Percentiles rank a stretch among this genome's conserved stretches.
Evolutionary conservation across 179 eudicot genomes (phyloP).

Genomic region (Spinacia oleracea): DNA sequence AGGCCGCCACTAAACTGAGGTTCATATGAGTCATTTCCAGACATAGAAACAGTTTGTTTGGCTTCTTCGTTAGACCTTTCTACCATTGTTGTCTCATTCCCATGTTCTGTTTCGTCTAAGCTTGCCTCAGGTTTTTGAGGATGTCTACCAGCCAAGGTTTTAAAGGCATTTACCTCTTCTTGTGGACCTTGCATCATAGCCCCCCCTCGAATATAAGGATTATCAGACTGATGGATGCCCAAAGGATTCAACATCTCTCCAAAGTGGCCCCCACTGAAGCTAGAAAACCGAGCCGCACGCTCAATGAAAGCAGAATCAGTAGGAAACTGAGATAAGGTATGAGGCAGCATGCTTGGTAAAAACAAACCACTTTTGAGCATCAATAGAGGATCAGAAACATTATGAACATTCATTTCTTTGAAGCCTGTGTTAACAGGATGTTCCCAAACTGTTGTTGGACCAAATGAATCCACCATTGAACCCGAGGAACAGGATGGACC

Average conservation of each 20-base stretch:
- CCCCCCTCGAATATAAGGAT: conserved; percentile 42
- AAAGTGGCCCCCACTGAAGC: conserved; percentile 71
- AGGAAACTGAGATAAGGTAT: conserved; percentile 71
- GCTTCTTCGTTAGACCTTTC: conserved; percentile 44
- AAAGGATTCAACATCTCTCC: conserved; percentile 68
- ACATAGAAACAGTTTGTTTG: conserved; percentile 47
- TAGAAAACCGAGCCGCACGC: conserved; percentile 90
- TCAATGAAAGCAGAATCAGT: conserved; percentile 90
- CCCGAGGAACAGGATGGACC: conserved; percentile 48
- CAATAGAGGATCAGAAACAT: conserved; percentile 44
- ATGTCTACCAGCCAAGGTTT: conserved; percentile 35
- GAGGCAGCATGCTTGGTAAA: conserved; percentile 52
- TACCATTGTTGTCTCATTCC: conserved; percentile 39
- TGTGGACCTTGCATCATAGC: conserved; percentile 45
- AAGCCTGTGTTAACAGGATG: conserved; percentile 49
- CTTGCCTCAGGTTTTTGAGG: conserved; percentile 39
- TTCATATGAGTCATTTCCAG: conserved; percentile 62
- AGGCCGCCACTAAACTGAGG: conserved; percentile 53
- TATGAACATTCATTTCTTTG: conserved; percentile 49
- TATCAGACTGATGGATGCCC: conserved; percentile 43
- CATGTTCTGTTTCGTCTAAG: conserved; percentile 38
- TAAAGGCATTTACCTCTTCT: conserved; percentile 42
- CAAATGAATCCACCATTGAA: conserved; percentile 58
- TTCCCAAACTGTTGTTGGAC: conserved; percentile 70
- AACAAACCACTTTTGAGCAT: conserved; percentile 52